Evolutionary conservation across 2,329 filamentous ascomycete species (phyloP), one percentile per base, ranked within the genome.

Genomic region (Helicocarpus griseus): DNA sequence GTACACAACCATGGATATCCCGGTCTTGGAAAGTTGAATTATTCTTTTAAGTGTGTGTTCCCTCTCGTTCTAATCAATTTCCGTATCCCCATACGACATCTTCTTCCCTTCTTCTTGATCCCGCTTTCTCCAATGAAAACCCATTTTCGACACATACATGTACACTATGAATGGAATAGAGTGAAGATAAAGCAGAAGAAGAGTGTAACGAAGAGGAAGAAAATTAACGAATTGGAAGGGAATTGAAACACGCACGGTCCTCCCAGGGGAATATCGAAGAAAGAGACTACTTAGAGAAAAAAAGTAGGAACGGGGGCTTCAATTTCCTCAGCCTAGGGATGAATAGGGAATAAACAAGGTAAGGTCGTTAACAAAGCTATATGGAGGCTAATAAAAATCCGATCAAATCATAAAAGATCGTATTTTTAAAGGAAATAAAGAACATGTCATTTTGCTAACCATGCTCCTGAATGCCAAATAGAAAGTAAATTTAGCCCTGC

Each of bases 401-500:
- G 26, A 31, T 29, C 17, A 31, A 21, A 5, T 45, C 41, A 31
- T 45, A 14, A 31, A 17, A 31, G 21, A 5, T 19, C 8, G 3
- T 14, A 13, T 7, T 45, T 31, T 7, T 24, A 8, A 17, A 13
- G 26, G 41, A 45, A 29, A 44, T 58, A 17, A 60, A 59, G 33
- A 63, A 53, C 29, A 50, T 17, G 40, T 7, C 44, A 26, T 17
- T n/a, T n/a, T 38, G 26, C 5, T 21, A 47, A 35, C 22, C 21
- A 47, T 26, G 13, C 11, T 40, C 40, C 11, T 41, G 28, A 33
- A 26, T 4, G 31, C 31, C 22, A 35, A 48, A 52, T n/a, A 56
- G 4, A 47, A 41, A 39, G 24, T 38, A 39, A 52, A 52, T 62
- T 79, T 89, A 94, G 72, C 79, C 86, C 72, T 88, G 82, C 77